These are phyloP conservation scores for Steccherinum ochraceum DNA, from an alignment of 768 basidiomycete species.

Conservation along the genomic window DNA sequence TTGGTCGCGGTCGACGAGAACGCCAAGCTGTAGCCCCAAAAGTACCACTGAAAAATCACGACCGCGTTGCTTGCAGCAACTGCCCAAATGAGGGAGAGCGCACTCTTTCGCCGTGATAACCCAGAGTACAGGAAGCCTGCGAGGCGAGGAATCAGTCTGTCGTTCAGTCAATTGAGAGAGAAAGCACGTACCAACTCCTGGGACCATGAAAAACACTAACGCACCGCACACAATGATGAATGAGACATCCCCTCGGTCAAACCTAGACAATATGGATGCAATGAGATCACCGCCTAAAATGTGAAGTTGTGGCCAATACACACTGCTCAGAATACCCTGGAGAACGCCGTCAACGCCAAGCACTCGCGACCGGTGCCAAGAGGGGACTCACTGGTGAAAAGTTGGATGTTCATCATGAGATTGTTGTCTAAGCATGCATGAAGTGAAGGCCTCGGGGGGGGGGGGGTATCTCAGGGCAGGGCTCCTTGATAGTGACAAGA, in stretches of 20 bases:
- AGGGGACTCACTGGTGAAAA: neutral
- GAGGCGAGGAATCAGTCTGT: conserved; percentile 3
- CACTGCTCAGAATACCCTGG: neutral
- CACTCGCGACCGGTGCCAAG: neutral
- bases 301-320: neutral
- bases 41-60: conserved; percentile 76
- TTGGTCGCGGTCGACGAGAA: conserved; percentile 75
- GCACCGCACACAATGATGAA: conserved; percentile 65
- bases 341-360: neutral
- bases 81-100: conserved; percentile 69
- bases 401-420: neutral
- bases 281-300: neutral
- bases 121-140: conserved; percentile 72
- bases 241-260: conserved; percentile 63
- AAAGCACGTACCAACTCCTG: conserved; percentile 50
- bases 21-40: conserved; percentile 80
- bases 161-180: conserved; percentile 3
- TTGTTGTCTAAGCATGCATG: neutral
- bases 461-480: no score
- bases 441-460: no score
- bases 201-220: conserved; percentile 75
- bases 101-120: conserved; percentile 63
- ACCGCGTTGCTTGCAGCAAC: conserved; percentile 69
- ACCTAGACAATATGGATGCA: conserved; percentile 45
- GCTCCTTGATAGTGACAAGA: no score